Evolutionary conservation across 768 basidiomycete species (phyloP), one percentile per base, ranked within the genome.

Genomic region (Auriscalpium microsporum): DNA sequence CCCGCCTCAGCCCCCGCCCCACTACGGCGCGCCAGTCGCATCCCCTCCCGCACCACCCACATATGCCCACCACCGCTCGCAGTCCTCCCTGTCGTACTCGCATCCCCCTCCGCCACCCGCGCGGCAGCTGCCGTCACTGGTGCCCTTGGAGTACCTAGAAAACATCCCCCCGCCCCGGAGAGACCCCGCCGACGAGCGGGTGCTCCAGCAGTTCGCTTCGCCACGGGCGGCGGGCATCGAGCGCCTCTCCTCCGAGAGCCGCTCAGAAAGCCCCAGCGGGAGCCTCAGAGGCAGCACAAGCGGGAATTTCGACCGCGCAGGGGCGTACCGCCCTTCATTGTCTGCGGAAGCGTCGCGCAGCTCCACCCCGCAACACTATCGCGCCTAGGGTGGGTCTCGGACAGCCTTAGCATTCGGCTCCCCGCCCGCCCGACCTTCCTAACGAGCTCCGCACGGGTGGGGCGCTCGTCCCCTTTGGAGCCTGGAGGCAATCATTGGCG

Each of bases 131-230:
- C 55, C 55, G n/a, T 37, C 48, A 11, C 53, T 62, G 16, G 60
- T 62, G 33, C 60, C 60, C 2, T 44, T 62, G n/a, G 58, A 62
- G 38, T 37, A 55, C 33, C 58, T 62, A 28, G 47, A 62, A 35
- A 33, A 50, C 6, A 54, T 52, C 11, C 48, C 53, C n/a, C 46
- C 19, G 19, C 56, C 53, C 17, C 17, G 40, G 37, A 49, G 60
- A 33, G 44, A 57, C 17, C 58, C 58, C 10, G 51, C 55, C 7
- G 60, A 62, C 42, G 21, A 40, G 45, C 37, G 38, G 40, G 49
- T 59, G 50, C 36, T 62, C 19, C 58, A 57, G 48, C 58, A 60
- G 37, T 45, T 62, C 11, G 51, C 55, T 10, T 37, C 50, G 11
- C 54, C 50, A 46, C 56, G 53, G 16, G 19, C 37, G 40, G 42